Conservation (phyloP, 805 yeast genomes). For the Sugiyamaella smithiae region DNA sequence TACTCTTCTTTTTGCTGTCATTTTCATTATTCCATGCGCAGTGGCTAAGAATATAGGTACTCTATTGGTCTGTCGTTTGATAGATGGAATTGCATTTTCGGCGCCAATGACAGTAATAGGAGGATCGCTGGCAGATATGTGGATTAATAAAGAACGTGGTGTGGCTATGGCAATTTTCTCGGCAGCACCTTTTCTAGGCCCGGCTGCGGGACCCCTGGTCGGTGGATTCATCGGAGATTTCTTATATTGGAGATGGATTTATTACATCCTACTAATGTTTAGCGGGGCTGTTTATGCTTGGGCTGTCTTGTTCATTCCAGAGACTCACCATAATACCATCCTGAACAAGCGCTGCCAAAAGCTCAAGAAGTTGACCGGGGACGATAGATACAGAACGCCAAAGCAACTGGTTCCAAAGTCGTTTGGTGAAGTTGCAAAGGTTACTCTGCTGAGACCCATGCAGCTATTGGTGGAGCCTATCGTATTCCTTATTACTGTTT, state of each 20-base stretch:
- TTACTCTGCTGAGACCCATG: conserved; percentile 72
- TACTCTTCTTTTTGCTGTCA: conserved; percentile 45
- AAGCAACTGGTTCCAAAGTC: conserved; percentile 78
- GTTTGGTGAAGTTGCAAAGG: conserved; percentile 59
- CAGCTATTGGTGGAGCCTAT: conserved; percentile 47
- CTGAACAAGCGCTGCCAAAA: conserved; percentile 51
- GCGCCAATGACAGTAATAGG: conserved; percentile 76
- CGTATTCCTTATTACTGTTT: conserved; percentile 52
- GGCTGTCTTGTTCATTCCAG: conserved; percentile 51
- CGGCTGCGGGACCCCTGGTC: conserved; percentile 64
- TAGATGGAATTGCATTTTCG: conserved; percentile 72
- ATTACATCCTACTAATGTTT: conserved; percentile 59
- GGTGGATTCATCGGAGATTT: conserved; percentile 61
- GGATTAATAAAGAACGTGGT: conserved; percentile 58
- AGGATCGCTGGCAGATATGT: conserved; percentile 72
- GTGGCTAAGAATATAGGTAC: conserved; percentile 60
- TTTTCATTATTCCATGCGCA: conserved; percentile 55
- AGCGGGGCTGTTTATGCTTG: conserved; percentile 53
- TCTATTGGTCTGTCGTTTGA: conserved; percentile 59
- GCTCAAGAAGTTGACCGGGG: conserved; percentile 52
- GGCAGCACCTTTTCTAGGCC: conserved; percentile 54
- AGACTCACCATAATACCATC: conserved; percentile 59
- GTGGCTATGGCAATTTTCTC: conserved; percentile 67
- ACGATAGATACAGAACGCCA: conserved; percentile 42
- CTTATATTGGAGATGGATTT: conserved; percentile 70